These are phyloP conservation scores for Adansonia digitata DNA, from an alignment of 345 rosid species.

Conservation along the genomic window DNA sequence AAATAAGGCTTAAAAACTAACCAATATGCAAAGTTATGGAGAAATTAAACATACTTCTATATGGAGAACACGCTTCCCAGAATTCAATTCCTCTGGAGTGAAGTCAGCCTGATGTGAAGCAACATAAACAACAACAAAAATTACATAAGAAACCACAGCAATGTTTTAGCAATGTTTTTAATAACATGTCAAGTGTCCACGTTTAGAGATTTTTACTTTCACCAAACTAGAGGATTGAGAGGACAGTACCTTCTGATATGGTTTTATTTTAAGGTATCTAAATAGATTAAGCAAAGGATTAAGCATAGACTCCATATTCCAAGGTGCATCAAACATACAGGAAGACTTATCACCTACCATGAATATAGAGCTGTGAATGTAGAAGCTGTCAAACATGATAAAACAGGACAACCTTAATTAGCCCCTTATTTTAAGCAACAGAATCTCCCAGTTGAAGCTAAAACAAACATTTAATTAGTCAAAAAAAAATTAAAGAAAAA, in stretches of 20 bases:
- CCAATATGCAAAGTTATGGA: background rate
- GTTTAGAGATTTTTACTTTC: background rate
- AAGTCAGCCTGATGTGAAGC: slow-evolving; percentile 30
- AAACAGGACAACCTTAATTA: background rate
- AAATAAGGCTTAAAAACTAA: background rate
- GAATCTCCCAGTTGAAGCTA: background rate
- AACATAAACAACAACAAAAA: background rate
- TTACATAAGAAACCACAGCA: background rate
- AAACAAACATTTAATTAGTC: background rate
- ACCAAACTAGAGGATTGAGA: background rate
- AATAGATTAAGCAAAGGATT: slow-evolving; percentile 34
- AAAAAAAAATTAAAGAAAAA: background rate
- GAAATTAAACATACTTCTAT: slow-evolving; percentile 15
- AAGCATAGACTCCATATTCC: slow-evolving; percentile 19
- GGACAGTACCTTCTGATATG: slow-evolving; percentile 27
- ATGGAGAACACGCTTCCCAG: slow-evolving; percentile 26
- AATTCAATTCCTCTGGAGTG: slow-evolving; percentile 32
- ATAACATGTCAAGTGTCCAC: background rate
- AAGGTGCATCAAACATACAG: slow-evolving; percentile 34
- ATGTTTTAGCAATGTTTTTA: background rate
- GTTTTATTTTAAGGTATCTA: slow-evolving; percentile 24
- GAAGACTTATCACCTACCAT: slow-evolving; percentile 19
- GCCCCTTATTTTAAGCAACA: background rate
- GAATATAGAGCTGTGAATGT: slow-evolving; percentile 32
- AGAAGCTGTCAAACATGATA: slow-evolving; percentile 26